These are phyloP conservation scores for Falciphora oryzae DNA, from an alignment of 2,329 filamentous ascomycete genomes.

Conservation along the genomic window DNA sequence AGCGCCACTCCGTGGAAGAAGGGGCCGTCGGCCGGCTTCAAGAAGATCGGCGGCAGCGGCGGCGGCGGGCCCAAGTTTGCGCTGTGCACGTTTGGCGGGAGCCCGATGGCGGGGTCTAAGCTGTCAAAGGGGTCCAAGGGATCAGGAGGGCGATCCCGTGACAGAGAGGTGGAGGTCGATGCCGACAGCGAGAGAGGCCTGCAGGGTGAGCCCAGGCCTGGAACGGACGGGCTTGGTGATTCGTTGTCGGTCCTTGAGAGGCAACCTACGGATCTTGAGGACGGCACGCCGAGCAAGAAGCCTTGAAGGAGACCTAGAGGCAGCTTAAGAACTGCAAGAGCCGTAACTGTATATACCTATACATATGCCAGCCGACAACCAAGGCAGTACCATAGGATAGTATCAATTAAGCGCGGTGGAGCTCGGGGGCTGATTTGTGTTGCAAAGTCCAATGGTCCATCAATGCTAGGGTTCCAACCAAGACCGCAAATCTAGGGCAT, in stretches of 20 bases:
- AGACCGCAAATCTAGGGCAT: too few relatives aligned
- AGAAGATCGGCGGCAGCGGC: not conserved
- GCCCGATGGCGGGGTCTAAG: not conserved
- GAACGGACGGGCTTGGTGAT: not conserved
- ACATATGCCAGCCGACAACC: too few relatives aligned
- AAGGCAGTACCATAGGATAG: too few relatives aligned
- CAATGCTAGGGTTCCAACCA: too few relatives aligned
- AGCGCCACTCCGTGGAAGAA: not conserved
- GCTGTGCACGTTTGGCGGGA: constrained; percentile 5
- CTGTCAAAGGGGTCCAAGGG: not conserved
- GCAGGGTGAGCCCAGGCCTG: not conserved
- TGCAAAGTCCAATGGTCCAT: too few relatives aligned
- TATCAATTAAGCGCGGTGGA: too few relatives aligned
- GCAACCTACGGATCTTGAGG: not conserved
- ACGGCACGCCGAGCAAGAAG: not conserved
- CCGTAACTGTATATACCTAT: too few relatives aligned
- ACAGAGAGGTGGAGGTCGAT: not conserved
- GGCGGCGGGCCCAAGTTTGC: not conserved
- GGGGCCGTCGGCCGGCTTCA: not conserved
- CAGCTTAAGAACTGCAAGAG: too few relatives aligned
- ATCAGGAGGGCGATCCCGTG: not conserved
- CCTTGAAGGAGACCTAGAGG: too few relatives aligned
- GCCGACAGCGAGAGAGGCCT: not conserved
- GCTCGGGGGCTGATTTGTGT: too few relatives aligned
- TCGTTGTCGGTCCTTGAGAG: not conserved